Conservation (phyloP, 257 asterid genomes). For the Solanum pimpinellifolium region DNA sequence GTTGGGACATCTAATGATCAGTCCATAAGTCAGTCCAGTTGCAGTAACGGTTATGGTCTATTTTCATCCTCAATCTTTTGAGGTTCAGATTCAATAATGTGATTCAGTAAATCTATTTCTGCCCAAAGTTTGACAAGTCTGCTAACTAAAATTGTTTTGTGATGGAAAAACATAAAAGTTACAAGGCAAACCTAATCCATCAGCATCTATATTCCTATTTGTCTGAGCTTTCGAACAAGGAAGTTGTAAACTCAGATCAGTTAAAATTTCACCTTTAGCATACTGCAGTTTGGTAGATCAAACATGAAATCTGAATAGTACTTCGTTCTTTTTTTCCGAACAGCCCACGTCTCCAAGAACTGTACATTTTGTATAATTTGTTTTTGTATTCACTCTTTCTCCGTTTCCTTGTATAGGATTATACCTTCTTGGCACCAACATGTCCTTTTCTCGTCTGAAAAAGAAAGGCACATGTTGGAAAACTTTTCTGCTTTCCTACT, state of each 20-base stretch:
- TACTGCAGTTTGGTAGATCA: neutral
- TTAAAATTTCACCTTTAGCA: neutral
- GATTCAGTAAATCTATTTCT: neutral
- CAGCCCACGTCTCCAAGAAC: neutral
- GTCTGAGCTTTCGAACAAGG: neutral
- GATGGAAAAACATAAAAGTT: neutral
- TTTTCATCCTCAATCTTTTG: neutral
- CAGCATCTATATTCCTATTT: neutral
- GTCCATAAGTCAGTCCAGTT: neutral
- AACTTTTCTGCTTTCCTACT: neutral
- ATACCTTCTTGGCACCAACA: neutral
- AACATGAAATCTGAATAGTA: neutral
- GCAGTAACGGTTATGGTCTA: neutral
- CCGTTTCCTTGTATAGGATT: neutral
- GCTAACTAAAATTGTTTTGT: neutral
- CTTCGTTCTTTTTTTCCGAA: neutral
- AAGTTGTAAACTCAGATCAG: neutral
- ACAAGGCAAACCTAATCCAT: neutral
- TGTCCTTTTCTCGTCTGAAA: neutral
- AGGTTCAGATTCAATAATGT: neutral
- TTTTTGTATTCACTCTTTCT: neutral
- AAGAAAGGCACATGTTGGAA: neutral
- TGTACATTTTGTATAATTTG: neutral
- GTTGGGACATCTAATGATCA: neutral
- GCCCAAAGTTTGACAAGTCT: neutral